phyloP scores from a whole-genome alignment of 805 yeast genomes.

The Teunomyces panamensis region DNA sequence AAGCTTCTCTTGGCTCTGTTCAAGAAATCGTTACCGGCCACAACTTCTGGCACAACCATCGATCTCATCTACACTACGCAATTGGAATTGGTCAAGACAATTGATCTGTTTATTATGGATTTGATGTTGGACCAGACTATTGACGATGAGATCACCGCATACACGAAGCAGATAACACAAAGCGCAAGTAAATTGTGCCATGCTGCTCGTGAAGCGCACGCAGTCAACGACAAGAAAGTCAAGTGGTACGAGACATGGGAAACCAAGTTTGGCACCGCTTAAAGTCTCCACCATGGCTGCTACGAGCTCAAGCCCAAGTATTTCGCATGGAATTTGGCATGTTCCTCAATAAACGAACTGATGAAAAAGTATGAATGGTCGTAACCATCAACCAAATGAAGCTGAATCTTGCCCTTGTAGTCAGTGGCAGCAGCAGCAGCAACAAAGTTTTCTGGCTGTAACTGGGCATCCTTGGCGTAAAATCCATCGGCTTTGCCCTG shows the following conservation, averaged over 20 bases:
- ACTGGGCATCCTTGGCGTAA: constrained; percentile 54
- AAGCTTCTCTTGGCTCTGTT: constrained; percentile 58
- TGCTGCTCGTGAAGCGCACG: constrained; percentile 46
- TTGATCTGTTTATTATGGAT: constrained; percentile 61
- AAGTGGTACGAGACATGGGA: constrained; percentile 60
- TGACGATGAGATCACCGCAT: constrained; percentile 30
- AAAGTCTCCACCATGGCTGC: constrained; percentile 6
- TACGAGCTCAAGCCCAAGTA: constrained; percentile 36
- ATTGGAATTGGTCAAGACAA: constrained; percentile 37
- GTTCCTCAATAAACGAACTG: constrained; percentile 74
- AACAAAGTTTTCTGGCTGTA: constrained; percentile 71
- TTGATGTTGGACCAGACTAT: constrained; percentile 48
- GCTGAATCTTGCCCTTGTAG: constrained; percentile 58
- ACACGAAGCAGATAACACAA: constrained; percentile 21
- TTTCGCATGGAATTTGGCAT: constrained; percentile 84
- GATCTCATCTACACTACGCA: constrained; percentile 48
- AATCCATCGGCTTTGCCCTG: constrained; percentile 80
- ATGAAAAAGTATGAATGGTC: constrained; percentile 92
- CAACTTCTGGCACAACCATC: constrained; percentile 39
- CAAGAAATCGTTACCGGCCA: constrained; percentile 53
- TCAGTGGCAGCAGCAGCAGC: constrained; percentile 56
- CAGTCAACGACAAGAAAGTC: constrained; percentile 48
- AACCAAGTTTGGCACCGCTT: constrained; percentile 31
- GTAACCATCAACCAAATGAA: constrained; percentile 71
- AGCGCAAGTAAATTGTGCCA: constrained; percentile 30